phyloP scores from a whole-genome alignment of 2,329 filamentous ascomycete genomes.

The Fusarium poae region DNA sequence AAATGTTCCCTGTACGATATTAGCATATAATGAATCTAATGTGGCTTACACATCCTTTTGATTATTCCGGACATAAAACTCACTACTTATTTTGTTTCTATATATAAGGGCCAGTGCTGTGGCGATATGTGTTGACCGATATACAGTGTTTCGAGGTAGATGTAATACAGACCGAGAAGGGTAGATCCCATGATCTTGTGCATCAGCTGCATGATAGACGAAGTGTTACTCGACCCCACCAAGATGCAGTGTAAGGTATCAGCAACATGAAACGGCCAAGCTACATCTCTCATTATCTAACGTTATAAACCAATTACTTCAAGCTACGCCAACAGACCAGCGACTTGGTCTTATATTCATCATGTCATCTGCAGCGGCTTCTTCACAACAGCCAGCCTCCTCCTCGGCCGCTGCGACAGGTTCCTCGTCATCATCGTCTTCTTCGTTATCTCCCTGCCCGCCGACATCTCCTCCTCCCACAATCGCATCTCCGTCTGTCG shows the following conservation, averaged over 20 bases:
- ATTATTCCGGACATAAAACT: background rate
- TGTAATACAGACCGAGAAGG: slow-evolving; percentile 3
- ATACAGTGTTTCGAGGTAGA: background rate
- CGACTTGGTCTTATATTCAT: slow-evolving; percentile 2
- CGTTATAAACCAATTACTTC: slow-evolving; percentile 8
- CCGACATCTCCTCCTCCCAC: slow-evolving; percentile 46
- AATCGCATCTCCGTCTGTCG: slow-evolving; percentile 44
- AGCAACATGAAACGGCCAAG: slow-evolving; percentile 29
- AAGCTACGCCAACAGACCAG: slow-evolving; percentile 6
- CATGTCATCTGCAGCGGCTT: slow-evolving; percentile 28
- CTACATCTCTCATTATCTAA: slow-evolving; percentile 18
- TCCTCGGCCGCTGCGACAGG: slow-evolving; percentile 22
- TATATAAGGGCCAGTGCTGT: background rate
- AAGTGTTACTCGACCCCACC: slow-evolving; percentile 38
- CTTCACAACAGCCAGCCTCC: slow-evolving; percentile 26
- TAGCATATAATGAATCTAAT: slow-evolving; percentile 47
- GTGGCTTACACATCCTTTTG: slow-evolving; percentile 25
- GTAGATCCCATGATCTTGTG: slow-evolving; percentile 38
- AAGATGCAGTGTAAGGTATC: slow-evolving; percentile 35
- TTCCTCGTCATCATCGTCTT: slow-evolving; percentile 40
- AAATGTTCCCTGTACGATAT: slow-evolving; percentile 42
- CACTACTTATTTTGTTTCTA: background rate
- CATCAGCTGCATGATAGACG: slow-evolving; percentile 39
- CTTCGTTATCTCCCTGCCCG: slow-evolving; percentile 41
- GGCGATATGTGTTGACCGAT: background rate